A percentile compares a stretch with the other conserved stretches of the same genome.
Conservation (phyloP, 176 grass and related monocot genomes). For the Oryza australiensis region DNA sequence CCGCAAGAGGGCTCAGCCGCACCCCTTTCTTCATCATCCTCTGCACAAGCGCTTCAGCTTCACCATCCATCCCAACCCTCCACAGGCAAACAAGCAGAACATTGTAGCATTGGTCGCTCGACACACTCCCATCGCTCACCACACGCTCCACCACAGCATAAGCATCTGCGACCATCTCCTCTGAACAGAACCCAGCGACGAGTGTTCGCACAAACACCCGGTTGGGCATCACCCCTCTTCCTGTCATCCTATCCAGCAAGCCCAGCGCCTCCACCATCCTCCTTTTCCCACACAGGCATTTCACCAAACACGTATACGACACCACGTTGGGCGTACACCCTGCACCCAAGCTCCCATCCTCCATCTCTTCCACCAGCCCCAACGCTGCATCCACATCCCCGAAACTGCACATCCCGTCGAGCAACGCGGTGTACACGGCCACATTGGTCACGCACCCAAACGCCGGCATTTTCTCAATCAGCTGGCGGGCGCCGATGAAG, state of each 20-base stretch:
- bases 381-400: constrained; percentile 45
- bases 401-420: constrained; percentile 62
- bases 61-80: constrained; percentile 32
- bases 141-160: constrained; percentile 59
- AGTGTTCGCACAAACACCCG: constrained; percentile 58
- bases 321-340: constrained; percentile 63
- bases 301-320: constrained; percentile 89
- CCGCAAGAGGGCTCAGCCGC: constrained; percentile 38
- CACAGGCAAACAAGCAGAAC: constrained; percentile 65
- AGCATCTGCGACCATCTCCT: background rate
- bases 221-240: constrained; percentile 61
- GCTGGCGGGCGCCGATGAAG: constrained; percentile 47
- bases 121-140: constrained; percentile 43
- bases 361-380: constrained; percentile 62
- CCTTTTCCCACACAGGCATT: constrained; percentile 67
- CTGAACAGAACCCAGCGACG: constrained; percentile 48
- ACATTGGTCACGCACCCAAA: constrained; percentile 59
- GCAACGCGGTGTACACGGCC: constrained; percentile 62
- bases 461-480: constrained; percentile 62
- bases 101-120: constrained; percentile 55
- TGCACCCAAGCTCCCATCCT: constrained; percentile 20
- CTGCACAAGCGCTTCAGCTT: constrained; percentile 52
- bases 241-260: constrained; percentile 66
- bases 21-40: constrained; percentile 71
- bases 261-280: constrained; percentile 46